Base-by-base conservation (phyloP, 768 basidiomycete species). In the Lactifluus rugatus region DNA sequence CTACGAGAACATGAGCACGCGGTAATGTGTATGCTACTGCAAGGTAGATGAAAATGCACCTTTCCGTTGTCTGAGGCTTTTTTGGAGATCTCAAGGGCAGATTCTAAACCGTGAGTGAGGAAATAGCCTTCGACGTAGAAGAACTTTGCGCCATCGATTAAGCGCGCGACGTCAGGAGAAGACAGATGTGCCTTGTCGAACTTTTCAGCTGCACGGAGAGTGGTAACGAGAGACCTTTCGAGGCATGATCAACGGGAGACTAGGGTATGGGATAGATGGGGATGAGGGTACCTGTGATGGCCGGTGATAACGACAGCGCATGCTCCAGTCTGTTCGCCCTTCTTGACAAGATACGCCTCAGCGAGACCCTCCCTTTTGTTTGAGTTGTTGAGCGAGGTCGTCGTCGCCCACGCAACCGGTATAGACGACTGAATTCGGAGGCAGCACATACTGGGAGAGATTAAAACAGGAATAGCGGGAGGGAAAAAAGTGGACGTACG, bases 41-140 rank as follows among this genome's bases (percentile, higher is more conserved):
- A 34, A n/a, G 28, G 28, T 31, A 7, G 36, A 41, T 6, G 37
- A 6, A 34, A n/a, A 46, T 72, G 14, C 54, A 85, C 91, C 81
- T 96, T 97, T 65, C 83, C 81, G 17, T 79, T 78, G 37, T 74
- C 76, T 9, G 88, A 81, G 4, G 91, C 87, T 62, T 86, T 84
- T 70, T 87, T 83, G 72, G 86, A 83, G 60, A 98, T 74, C 66
- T 85, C 77, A 39, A 90, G 72, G 49, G 82, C 83, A 56, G 81
- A 78, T 55, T 83, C 81, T 56, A 80, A 69, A 46, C 96, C 95
- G 69, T 99, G 95, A 17, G 95, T 95, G 58, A 63, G 60, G 84
- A 99, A 97, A 78, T 87, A 99, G 8, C 95, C 95, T 67, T 93
- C 95, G 60, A 97, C 83, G 75, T 99, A 99, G 78, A 81, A 96